phyloP scores from a whole-genome alignment of 306 rosid genomes.

The Sicyos baderoa region DNA sequence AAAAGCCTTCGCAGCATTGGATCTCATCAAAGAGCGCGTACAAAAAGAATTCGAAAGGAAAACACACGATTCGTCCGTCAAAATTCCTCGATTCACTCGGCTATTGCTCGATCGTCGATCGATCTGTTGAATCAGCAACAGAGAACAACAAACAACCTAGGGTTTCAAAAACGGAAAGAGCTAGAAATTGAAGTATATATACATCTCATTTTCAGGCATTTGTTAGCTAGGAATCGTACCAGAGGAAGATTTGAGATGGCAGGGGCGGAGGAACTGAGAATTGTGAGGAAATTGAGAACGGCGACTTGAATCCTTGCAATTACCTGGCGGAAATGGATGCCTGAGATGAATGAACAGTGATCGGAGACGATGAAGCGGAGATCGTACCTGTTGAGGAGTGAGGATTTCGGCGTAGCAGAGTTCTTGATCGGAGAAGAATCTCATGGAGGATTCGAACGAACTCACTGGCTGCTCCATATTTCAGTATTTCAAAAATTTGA shows the following conservation, averaged over 20 bases:
- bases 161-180: not conserved
- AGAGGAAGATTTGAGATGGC: conserved; percentile 71
- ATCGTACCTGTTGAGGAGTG: conserved; percentile 42
- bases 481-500: no score
- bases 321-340: conserved; percentile 31
- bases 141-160: not conserved
- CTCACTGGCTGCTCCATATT: conserved; percentile 35
- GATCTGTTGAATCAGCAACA: conserved; percentile 43
- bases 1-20: conserved; percentile 67
- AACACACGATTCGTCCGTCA: conserved; percentile 52
- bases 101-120: conserved; percentile 56
- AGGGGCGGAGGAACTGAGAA: conserved; percentile 55
- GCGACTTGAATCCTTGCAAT: conserved; percentile 79
- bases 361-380: not conserved
- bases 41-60: conserved; percentile 56
- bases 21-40: conserved; percentile 59
- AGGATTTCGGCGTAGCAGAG: conserved; percentile 70
- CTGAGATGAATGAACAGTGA: not conserved
- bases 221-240: conserved; percentile 28
- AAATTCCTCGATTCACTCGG: conserved; percentile 44
- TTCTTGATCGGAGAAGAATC: conserved; percentile 71
- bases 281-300: conserved; percentile 70
- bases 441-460: conserved; percentile 34
- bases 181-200: conserved; percentile 1
- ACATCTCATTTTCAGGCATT: not conserved